Conservation (phyloP, 345 rosid species). For the Hirschfeldia incana region DNA sequence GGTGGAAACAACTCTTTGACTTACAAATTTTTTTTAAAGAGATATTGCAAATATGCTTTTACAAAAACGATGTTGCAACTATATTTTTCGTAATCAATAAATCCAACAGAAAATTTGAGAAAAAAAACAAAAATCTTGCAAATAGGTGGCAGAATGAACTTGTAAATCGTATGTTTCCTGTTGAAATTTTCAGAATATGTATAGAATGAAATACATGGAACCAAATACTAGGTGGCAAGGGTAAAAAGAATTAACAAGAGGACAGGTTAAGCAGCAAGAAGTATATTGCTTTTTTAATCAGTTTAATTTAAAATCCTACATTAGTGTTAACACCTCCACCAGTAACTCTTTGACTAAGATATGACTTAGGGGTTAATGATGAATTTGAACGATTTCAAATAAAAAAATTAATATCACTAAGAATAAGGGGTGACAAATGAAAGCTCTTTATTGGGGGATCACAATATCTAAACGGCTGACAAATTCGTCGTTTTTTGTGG, state of each 20-base stretch:
- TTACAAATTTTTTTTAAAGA: not conserved
- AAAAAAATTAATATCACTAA: not conserved
- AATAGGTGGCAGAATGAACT: no score
- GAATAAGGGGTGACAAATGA: no score
- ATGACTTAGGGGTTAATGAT: not conserved
- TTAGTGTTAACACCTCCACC: not conserved
- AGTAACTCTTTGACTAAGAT: not conserved
- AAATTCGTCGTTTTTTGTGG: conserved; percentile 13
- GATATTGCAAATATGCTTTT: no score
- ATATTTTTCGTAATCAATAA: no score
- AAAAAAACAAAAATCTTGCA: no score
- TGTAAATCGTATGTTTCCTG: not conserved
- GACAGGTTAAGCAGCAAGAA: not conserved
- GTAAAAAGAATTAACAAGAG: not conserved
- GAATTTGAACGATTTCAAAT: no score
- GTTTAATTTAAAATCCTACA: not conserved
- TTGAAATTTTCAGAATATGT: not conserved
- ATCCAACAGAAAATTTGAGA: no score
- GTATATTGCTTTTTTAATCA: not conserved
- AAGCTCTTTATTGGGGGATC: conserved; percentile 11
- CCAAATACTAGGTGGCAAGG: not conserved
- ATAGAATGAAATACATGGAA: not conserved
- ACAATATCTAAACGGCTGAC: conserved; percentile 15
- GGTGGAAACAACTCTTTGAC: not conserved
- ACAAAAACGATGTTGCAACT: not conserved